These are phyloP conservation scores for Penicillium oxalicum DNA, from an alignment of 2,329 filamentous ascomycete species.

Conservation along the genomic window DNA sequence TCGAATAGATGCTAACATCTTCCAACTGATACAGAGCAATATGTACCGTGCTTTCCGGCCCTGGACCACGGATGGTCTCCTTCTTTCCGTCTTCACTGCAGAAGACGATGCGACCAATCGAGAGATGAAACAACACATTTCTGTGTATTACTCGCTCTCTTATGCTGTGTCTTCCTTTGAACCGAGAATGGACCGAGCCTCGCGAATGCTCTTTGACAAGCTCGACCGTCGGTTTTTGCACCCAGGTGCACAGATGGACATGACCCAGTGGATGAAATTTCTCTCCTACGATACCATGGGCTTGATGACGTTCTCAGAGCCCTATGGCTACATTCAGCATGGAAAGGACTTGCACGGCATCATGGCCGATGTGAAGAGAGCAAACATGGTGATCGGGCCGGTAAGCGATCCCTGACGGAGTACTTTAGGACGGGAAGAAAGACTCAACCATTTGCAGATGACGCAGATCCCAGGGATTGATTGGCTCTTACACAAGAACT, in stretches of 20 bases:
- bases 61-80: not conserved
- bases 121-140: conserved; percentile 4
- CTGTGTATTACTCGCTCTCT: conserved; percentile 4
- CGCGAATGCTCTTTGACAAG: not conserved
- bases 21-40: not conserved
- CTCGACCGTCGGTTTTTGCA: not conserved
- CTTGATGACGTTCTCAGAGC: not conserved
- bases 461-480: not conserved
- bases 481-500: not conserved
- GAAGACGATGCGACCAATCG: not conserved
- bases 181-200: conserved; percentile 2
- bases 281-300: not conserved
- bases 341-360: not conserved
- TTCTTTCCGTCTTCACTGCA: not conserved
- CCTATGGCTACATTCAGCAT: not conserved
- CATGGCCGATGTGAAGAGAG: conserved; percentile 1
- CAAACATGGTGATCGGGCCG: conserved; percentile 3
- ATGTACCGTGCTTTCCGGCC: not conserved
- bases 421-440: not conserved
- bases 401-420: conserved; percentile 1
- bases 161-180: conserved; percentile 4
- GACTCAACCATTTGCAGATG: not conserved
- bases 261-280: not conserved
- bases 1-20: not conserved
- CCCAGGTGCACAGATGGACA: not conserved